Conservation (phyloP, 352 stramenopile genomes). For the Pilasporangium apinafurcum region DNA sequence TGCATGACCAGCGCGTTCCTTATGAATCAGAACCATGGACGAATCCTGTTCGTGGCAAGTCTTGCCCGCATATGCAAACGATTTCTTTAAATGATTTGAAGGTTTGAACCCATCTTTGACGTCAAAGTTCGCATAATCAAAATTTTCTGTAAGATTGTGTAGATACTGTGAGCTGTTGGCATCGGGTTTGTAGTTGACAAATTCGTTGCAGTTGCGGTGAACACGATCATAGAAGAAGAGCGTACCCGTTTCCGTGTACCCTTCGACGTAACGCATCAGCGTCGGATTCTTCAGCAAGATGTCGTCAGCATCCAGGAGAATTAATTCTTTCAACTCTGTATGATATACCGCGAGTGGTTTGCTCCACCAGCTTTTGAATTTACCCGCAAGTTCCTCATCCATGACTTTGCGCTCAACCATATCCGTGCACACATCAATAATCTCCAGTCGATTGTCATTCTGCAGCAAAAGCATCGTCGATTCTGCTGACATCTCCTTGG, state of each 20-base stretch:
- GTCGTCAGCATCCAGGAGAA: constrained; percentile 46
- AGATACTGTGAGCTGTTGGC: constrained; percentile 35
- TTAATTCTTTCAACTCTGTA: constrained; percentile 32
- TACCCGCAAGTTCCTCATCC: constrained; percentile 10
- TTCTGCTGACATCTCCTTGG: constrained; percentile 30
- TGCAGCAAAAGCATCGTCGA: constrained; percentile 23
- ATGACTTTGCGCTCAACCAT: constrained; percentile 11
- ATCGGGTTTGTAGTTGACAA: constrained; percentile 47
- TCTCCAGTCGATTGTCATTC: constrained; percentile 37
- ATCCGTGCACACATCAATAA: constrained; percentile 55
- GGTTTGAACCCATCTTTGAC: constrained; percentile 10
- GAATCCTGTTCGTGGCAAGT: constrained; percentile 60
- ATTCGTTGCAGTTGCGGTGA: constrained; percentile 37
- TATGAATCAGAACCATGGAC: constrained; percentile 38
- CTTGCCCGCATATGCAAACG: constrained; percentile 30
- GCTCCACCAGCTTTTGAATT: constrained; percentile 60
- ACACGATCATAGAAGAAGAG: constrained; percentile 70
- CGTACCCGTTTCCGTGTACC: constrained; percentile 38
- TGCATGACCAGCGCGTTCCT: constrained; percentile 14
- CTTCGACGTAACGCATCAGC: constrained; percentile 22
- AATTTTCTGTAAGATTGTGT: constrained; percentile 35
- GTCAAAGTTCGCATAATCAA: constrained; percentile 43
- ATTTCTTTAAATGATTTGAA: constrained; percentile 31
- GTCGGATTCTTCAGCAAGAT: constrained; percentile 39
- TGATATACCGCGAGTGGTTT: constrained; percentile 53